Base-by-base conservation (phyloP, 352 stramenopile species). In the Blastocystis sp. region DNA sequence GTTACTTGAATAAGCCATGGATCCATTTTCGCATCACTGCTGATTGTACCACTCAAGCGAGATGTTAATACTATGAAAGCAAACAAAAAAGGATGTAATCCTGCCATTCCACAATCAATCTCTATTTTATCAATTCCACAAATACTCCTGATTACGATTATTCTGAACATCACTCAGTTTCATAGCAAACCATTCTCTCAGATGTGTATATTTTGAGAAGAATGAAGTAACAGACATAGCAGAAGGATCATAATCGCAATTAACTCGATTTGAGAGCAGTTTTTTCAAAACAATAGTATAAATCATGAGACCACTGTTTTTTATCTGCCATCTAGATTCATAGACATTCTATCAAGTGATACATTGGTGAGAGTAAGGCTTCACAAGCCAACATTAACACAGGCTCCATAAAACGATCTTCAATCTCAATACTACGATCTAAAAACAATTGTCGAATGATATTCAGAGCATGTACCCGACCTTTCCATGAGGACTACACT, bases 201-300 rank as follows among this genome's bases (percentile, higher is more conserved):
- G 35, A 54, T 65, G 58, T 6, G 24, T 21, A 29, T 66, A 83
- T 43, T 83, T 83, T 4, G 52, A 29, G 0, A 83, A 83, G 71
- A 83, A 83, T 9, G 49, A 27, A n/a, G 43, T 24, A 21, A 83
- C 71, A 43, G n/a, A 65, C 24, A 51, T 35, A 14, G 56, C 51
- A 37, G 21, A 37, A 27, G 43, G 24, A 24, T 39, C 58, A 24
- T 49, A 42, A n/a, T 66, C 52, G 27, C 49, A 16, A 43, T 83
- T 83, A 1, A 83, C 71, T 37, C 71, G 49, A 32, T 83, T 61
- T 12, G 37, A 27, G 5, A 83, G 54, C 19, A 83, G 32, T 32
- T 83, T 83, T 27, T 83, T 83, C 42, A 83, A 56, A 29, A 83
- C 12, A 32, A 83, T 56, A 35, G 71, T 83, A 42, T 83, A 83